Evolutionary conservation across 2,329 filamentous ascomycete genomes (phyloP).

Genomic region (Gnomoniopsis smithogilvyi): DNA sequence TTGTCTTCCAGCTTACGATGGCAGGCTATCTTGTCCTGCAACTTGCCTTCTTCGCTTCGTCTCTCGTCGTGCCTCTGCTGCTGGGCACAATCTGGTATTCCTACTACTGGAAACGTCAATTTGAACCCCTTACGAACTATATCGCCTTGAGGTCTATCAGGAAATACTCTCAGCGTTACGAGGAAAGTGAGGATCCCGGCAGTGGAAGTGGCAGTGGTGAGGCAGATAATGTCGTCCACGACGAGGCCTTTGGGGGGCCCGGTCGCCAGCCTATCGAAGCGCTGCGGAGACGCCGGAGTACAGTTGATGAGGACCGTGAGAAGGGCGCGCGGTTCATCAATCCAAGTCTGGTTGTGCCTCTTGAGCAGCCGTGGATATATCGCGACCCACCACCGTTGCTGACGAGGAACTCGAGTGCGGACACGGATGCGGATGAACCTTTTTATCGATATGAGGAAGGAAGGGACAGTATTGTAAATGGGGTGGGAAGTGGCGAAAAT

Average conservation of each 20-base stretch:
- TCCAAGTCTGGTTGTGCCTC: constrained; percentile 66
- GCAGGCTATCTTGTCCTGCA: constrained; percentile 78
- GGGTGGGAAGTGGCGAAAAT: not conserved
- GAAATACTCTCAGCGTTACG: constrained; percentile 47
- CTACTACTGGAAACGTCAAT: constrained; percentile 75
- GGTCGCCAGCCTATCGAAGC: constrained; percentile 32
- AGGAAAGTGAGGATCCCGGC: constrained; percentile 36
- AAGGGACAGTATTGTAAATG: constrained; percentile 9
- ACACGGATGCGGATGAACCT: not conserved
- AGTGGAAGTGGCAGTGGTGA: not conserved
- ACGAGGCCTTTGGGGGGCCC: constrained; percentile 34
- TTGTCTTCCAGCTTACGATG: constrained; percentile 90
- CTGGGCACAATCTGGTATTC: constrained; percentile 84
- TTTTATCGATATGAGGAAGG: constrained; percentile 14
- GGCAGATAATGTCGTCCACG: constrained; percentile 24
- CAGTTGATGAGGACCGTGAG: constrained; percentile 70
- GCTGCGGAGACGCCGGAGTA: constrained; percentile 54
- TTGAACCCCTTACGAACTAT: constrained; percentile 85
- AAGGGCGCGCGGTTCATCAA: constrained; percentile 71
- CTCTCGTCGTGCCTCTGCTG: constrained; percentile 73
- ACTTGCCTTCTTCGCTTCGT: constrained; percentile 68
- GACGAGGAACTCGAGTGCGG: constrained; percentile 17
- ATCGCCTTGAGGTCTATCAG: constrained; percentile 88
- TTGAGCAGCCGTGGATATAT: constrained; percentile 71
- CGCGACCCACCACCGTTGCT: constrained; percentile 46